A percentile compares a stretch with the other conserved stretches of the same genome.
Conservation (phyloP, 179 eudicot genomes). For the Actinidia chinensis region DNA sequence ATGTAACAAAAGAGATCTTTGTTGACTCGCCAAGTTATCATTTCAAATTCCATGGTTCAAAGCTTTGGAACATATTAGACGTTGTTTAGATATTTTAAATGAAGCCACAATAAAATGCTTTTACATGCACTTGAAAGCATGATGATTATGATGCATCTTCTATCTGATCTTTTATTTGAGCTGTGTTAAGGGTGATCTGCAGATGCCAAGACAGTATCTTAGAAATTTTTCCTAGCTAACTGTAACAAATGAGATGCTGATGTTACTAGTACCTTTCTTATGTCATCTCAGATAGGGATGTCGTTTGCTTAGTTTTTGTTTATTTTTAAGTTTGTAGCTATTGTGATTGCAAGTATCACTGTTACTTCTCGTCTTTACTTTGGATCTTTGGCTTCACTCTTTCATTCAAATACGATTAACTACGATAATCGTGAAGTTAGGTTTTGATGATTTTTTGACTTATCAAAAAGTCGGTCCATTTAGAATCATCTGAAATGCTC, state of each 20-base stretch:
- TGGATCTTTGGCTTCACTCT: too few relatives aligned
- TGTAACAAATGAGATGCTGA: not conserved
- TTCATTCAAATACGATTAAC: too few relatives aligned
- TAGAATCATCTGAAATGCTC: too few relatives aligned
- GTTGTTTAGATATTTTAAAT: not conserved
- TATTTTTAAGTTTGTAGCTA: not conserved
- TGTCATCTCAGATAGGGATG: not conserved
- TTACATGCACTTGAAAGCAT: not conserved
- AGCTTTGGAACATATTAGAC: not conserved
- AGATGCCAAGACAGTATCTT: not conserved
- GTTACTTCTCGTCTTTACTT: too few relatives aligned
- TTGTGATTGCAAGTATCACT: too few relatives aligned
- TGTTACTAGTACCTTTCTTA: not conserved
- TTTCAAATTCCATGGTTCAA: not conserved
- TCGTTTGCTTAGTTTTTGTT: not conserved
- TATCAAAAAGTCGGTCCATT: too few relatives aligned
- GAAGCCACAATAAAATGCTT: not conserved
- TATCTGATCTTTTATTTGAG: too few relatives aligned
- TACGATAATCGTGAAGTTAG: too few relatives aligned
- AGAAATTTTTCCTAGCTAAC: not conserved
- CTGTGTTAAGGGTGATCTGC: too few relatives aligned
- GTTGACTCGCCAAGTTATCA: not conserved
- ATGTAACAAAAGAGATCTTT: not conserved
- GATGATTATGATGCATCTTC: too few relatives aligned
- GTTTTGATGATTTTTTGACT: too few relatives aligned